A percentile compares a stretch with the other conserved stretches of the same genome.
Conservation (phyloP, 2,329 filamentous ascomycete genomes). For the Ophiostoma populinum region DNA sequence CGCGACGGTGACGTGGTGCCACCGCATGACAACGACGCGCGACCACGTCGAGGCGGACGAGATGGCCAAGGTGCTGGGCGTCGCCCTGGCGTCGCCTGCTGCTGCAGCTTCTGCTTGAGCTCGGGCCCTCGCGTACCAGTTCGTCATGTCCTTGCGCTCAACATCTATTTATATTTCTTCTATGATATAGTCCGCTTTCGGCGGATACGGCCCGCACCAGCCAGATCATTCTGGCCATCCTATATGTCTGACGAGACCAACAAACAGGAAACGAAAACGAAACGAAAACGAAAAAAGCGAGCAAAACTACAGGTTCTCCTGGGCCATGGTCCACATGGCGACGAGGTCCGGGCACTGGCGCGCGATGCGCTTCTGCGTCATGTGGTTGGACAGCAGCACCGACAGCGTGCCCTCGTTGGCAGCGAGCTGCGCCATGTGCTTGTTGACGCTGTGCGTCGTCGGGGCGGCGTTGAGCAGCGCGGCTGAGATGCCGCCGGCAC, state of each 20-base stretch:
- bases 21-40: slow-evolving; percentile 63
- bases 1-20: slow-evolving; percentile 50
- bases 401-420: slow-evolving; percentile 7
- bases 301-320: slow-evolving; percentile 9
- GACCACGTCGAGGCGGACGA: slow-evolving; percentile 60
- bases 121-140: no score
- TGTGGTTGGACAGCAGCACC: slow-evolving; percentile 12
- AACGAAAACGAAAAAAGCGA: no score
- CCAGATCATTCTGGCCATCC: no score
- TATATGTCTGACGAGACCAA: no score
- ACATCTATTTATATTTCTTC: no score
- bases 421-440: slow-evolving; percentile 4
- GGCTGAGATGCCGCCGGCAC: neutral
- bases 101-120: no score
- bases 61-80: slow-evolving; percentile 43
- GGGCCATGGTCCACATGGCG: slow-evolving; percentile 12
- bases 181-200: no score
- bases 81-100: slow-evolving; percentile 16
- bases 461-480: neutral
- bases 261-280: neutral
- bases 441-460: slow-evolving; percentile 8
- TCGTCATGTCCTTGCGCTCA: no score
- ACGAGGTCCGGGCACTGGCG: slow-evolving; percentile 12
- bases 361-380: slow-evolving; percentile 11
- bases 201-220: no score